phyloP scores from a whole-genome alignment of 495 filamentous ascomycete genomes.

The Podospora tetraspora region DNA sequence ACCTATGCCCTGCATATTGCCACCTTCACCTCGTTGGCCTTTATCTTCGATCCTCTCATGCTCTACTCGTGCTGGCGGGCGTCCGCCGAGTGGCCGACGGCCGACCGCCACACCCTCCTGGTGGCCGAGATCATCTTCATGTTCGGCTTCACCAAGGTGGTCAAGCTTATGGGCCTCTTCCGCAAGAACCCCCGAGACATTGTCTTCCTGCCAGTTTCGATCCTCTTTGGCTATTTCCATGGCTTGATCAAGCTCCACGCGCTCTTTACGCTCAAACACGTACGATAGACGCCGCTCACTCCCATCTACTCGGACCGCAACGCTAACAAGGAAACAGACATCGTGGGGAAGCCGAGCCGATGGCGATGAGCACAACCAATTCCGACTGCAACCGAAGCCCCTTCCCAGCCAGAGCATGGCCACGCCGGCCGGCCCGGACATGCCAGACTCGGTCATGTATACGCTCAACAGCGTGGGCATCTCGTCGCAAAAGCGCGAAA shows the following conservation, averaged over 20 bases:
- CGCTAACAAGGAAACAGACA: conserved; percentile 43
- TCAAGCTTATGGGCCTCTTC: conserved; percentile 73
- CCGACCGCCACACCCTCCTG: conserved; percentile 42
- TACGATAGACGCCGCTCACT: conserved; percentile 33
- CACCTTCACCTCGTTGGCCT: conserved; percentile 65
- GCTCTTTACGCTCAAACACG: conserved; percentile 62
- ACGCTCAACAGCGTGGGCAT: conserved; percentile 10
- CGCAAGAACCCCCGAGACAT: conserved; percentile 64
- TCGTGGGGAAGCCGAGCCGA: conserved; percentile 66
- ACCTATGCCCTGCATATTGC: conserved; percentile 71
- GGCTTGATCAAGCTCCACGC: conserved; percentile 74
- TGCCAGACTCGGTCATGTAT: conserved; percentile 20
- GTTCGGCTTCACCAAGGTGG: conserved; percentile 63
- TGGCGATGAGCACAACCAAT: conserved; percentile 57
- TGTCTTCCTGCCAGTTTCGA: conserved; percentile 62
- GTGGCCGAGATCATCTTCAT: conserved; percentile 42
- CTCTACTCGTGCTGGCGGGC: conserved; percentile 51
- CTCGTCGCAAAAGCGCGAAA: conserved; percentile 16
- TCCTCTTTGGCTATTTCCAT: conserved; percentile 74
- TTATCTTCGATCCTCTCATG: conserved; percentile 58
- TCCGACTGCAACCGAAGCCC: conserved; percentile 49
- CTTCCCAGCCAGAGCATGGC: conserved; percentile 44
- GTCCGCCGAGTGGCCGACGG: conserved; percentile 39
- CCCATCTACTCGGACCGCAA: not conserved
- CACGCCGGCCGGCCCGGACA: conserved; percentile 35